Base-by-base conservation (phyloP, 1,284 basidiomycete genomes). In the Ceratobasidium sp. region DNA sequence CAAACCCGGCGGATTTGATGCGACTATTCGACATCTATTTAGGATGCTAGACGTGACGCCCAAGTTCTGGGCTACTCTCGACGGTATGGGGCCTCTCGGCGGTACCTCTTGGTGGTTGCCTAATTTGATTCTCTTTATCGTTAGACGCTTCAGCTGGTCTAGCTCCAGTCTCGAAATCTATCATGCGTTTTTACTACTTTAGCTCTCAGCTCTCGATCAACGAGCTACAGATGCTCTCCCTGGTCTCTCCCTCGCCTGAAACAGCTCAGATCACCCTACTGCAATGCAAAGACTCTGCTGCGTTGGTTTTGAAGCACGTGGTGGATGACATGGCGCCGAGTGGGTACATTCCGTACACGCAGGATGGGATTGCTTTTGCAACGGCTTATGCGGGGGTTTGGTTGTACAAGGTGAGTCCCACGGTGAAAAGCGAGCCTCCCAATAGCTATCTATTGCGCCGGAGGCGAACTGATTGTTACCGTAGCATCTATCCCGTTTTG, bases 161-260 rank as follows among this genome's bases (percentile, higher is more conserved):
- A 10, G 73, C 73, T 3, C 73, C 73, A 23, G 73, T 76, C n/a
- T 76, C 73, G 4, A 51, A 51, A 26, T 76, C 73, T 1, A 76
- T 76, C 40, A 76, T 76, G 73, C 60, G 73, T 7, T 76, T 77
- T 49, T 67, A 77, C 40, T 77, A 77, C 53, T 77, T 67, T 33
- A 67, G 63, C 33, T 26, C 51, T 6, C 75, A 77, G 20, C 64
- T 77, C 4, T 67, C 64, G 9, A 68, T 77, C 63, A 56, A 67
- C 44, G 75, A 77, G 26, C 64, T 77, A 7, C 63, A 77, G 23
- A 67, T 77, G 75, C 60, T 77, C 44, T n/a, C 63, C 6, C 75
- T 77, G 13, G 63, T 58, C 28, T 58, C 63, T 55, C 75, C 63
- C 5, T 42, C 51, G 20, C 12, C 49, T 3, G 64, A 68, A 46